Evolutionary conservation across 169 alveolate genomes (phyloP), one percentile per base, ranked within the genome.

Genomic region (Besnoitia besnoiti): DNA sequence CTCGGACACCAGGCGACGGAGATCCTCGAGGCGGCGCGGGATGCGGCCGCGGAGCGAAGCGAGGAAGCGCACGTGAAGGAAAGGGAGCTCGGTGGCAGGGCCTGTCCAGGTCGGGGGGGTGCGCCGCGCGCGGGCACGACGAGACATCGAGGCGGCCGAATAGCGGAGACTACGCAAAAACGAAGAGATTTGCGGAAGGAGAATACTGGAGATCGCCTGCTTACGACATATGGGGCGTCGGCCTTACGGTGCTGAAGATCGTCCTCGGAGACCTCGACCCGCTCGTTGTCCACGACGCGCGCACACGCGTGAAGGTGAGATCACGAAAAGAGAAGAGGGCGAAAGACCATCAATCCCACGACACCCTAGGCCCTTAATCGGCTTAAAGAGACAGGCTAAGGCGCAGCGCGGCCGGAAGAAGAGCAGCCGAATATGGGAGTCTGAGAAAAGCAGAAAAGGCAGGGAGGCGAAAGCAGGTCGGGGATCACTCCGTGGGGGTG

Each of bases 221-320:
- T 0, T 59, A 85, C 59, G 91, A 85, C 84, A 61, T 85, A n/a
- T 85, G 91, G 91, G 84, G 91, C 0, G 91, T 61, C 12, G 91
- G 91, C 30, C 27, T 85, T 30, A 59, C 62, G 39, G 27, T 85
- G 33, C 82, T 85, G 37, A 85, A 85, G 82, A 19, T 85, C 51
- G 91, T 44, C 40, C 30, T 85, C 8, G 91, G 91, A 8, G 62
- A 21, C 55, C 91, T 67, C 21, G 40, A 62, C 4, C 91, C 91
- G 24, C 59, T 85, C 49, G 61, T 33, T 0, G 51, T 67, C 2
- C 49, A 47, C 12, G 91, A 85, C 59, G 90, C 30, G 76, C 42
- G 90, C 46, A 30, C 35, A 33, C 42, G 49, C 0, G 73, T 76
- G 30, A 85, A 49, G 51, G 90, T 85, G 55, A 67, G 19, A 33